Conservation (phyloP, 306 rosid genomes). For the Cucurbita moschata region DNA sequence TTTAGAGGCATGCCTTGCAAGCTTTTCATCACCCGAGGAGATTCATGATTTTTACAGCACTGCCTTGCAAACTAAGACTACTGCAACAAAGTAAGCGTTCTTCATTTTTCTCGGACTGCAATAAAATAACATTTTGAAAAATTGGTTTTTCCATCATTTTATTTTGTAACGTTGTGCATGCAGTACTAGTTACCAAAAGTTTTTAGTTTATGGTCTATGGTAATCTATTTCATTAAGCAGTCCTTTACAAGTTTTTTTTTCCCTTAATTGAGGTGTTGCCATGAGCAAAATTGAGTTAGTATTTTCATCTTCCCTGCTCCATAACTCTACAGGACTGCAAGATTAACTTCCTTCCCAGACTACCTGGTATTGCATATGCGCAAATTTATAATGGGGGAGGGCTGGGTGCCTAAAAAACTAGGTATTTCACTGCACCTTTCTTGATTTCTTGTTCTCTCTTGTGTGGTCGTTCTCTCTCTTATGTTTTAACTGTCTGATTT, state of each 20-base stretch:
- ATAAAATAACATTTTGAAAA: not conserved
- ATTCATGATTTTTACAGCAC: slow-evolving; percentile 85
- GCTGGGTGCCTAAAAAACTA: slow-evolving; percentile 98
- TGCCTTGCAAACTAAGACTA: slow-evolving; percentile 76
- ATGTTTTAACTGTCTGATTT: not conserved
- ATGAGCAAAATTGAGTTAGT: slow-evolving; percentile 3
- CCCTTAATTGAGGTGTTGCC: not conserved
- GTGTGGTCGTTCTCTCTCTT: not conserved
- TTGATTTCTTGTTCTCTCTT: slow-evolving; percentile 4
- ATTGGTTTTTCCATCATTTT: no score
- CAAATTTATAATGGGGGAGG: slow-evolving; percentile 78
- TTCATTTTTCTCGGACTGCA: not conserved
- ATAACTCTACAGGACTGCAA: slow-evolving; percentile 42
- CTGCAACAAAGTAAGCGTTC: slow-evolving; percentile 64
- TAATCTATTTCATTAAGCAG: no score
- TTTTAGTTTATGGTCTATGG: no score
- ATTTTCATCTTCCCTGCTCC: not conserved
- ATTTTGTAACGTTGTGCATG: no score
- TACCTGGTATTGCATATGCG: slow-evolving; percentile 94
- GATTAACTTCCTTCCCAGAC: slow-evolving; percentile 90
- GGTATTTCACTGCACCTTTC: slow-evolving; percentile 29
- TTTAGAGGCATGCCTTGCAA: slow-evolving; percentile 80
- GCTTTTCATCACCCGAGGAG: slow-evolving; percentile 83
- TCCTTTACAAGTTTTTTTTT: no score
- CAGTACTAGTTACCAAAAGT: no score